Base-by-base conservation (phyloP, 2,329 filamentous ascomycete species). In the Fusarium brevicatenulatum region DNA sequence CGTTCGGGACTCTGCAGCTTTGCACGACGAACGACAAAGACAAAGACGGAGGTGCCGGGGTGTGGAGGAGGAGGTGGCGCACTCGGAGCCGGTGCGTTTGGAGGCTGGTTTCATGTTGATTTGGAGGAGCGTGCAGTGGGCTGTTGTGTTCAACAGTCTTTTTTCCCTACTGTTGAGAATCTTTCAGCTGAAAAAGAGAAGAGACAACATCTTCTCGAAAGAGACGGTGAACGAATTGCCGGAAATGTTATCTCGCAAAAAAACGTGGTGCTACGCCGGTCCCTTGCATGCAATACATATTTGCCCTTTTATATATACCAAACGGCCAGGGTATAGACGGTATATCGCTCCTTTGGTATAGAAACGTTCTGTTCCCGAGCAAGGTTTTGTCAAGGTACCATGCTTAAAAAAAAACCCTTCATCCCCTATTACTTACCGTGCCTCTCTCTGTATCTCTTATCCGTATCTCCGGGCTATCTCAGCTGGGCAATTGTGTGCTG, bases 51-150 rank as follows among this genome's bases (percentile, higher is more conserved):
- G 69, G 58, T 46, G 44, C 37, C 39, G 54, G 68, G 63, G 39
- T 47, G 54, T 56, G 57, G 50, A 46, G 57, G 68, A 46, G 62
- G 60, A 69, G 37, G 63, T 42, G 55, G 58, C 49, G 58, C 60
- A 54, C 53, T 34, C 49, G 49, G 65, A 52, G 63, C 61, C 55
- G 63, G 72, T 54, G 54, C 56, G 68, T 67, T 56, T 74, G 63
- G 62, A 68, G 53, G 72, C 57, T 66, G 67, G 61, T 69, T 74
- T 73, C 63, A 72, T 65, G 68, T 69, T 68, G 71, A 77, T 72
- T 76, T 76, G 69, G 64, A 77, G 75, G 75, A 76, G 56, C 50
- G 40, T n/a, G 21, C 23, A 25, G 73, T 73, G 73, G 71, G 73
- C 73, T 77, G 63, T 71, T 37, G 28, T 32, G 15, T 61, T 25